phyloP scores from a whole-genome alignment of 805 yeast species.

The Saccharomycopsis capsularis region DNA sequence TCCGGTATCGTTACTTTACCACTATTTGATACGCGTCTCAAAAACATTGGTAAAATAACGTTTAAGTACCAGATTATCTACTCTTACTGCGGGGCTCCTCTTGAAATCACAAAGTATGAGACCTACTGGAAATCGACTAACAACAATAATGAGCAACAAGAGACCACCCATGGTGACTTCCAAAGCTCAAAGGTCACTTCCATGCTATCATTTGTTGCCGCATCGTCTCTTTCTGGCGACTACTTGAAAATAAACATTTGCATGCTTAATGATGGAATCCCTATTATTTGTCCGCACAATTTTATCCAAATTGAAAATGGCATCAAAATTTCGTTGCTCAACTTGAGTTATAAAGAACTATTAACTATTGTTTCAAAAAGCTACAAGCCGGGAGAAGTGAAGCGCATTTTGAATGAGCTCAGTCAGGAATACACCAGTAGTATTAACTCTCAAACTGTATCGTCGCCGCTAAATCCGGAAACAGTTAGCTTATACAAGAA shows the following conservation, averaged over 20 bases:
- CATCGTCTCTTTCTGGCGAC: conserved; percentile 81
- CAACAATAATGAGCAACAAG: conserved; percentile 30
- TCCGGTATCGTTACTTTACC: conserved; percentile 50
- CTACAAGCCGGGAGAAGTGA: conserved; percentile 28
- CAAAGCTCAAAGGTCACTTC: conserved; percentile 15
- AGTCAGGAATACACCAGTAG: neutral
- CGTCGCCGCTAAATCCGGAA: neutral
- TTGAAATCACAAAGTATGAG: conserved; percentile 87
- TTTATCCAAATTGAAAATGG: conserved; percentile 33
- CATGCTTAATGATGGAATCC: conserved; percentile 73
- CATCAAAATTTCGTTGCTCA: conserved; percentile 54
- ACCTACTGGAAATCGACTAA: conserved; percentile 95
- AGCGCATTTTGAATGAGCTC: neutral
- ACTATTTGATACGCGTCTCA: conserved; percentile 70
- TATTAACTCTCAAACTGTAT: neutral
- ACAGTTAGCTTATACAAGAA: conserved; percentile 30
- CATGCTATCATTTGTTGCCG: conserved; percentile 72
- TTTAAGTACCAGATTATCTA: conserved; percentile 77
- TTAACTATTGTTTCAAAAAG: conserved; percentile 23
- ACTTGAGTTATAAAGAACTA: conserved; percentile 44
- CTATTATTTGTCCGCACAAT: conserved; percentile 71
- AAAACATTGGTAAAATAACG: conserved; percentile 72
- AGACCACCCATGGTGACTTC: no score
- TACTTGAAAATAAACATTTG: conserved; percentile 67
- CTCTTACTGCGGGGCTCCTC: conserved; percentile 78